phyloP scores from a whole-genome alignment of 2,329 filamentous ascomycete genomes.

The Calonectria pseudoturangicola region DNA sequence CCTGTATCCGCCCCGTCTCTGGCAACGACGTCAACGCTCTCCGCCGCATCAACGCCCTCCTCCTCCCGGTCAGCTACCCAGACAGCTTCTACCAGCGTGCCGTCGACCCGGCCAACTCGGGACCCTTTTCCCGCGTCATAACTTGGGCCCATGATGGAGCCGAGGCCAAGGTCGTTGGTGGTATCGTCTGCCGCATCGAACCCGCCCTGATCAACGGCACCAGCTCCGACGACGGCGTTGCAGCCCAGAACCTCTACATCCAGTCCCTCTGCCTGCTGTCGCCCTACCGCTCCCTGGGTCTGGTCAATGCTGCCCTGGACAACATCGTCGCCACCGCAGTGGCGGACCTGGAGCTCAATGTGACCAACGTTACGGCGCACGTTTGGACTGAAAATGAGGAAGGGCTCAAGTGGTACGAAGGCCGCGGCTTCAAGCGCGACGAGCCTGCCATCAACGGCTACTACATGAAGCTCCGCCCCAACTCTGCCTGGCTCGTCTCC shows the following conservation, averaged over 20 bases:
- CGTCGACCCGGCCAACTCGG: constrained; percentile 68
- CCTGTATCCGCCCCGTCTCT: constrained; percentile 71
- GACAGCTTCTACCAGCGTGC: constrained; percentile 78
- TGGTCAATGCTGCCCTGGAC: constrained; percentile 75
- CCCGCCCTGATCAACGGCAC: constrained; percentile 51
- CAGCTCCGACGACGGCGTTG: constrained; percentile 37
- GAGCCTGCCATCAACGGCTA: constrained; percentile 72
- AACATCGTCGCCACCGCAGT: constrained; percentile 66
- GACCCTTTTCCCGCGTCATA: constrained; percentile 76
- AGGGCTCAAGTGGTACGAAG: constrained; percentile 77
- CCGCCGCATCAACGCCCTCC: constrained; percentile 78
- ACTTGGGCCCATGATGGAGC: constrained; percentile 70
- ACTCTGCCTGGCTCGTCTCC: constrained; percentile 76
- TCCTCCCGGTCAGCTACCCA: constrained; percentile 78
- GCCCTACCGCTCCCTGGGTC: constrained; percentile 76
- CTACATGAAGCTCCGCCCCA: constrained; percentile 77
- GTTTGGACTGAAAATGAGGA: constrained; percentile 81
- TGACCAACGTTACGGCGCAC: constrained; percentile 74
- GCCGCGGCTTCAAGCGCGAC: constrained; percentile 72
- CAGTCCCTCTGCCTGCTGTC: constrained; percentile 78
- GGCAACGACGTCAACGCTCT: constrained; percentile 73
- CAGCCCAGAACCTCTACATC: constrained; percentile 74
- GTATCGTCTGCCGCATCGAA: constrained; percentile 78
- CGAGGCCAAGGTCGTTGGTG: constrained; percentile 74
- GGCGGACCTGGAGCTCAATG: constrained; percentile 60